These are phyloP conservation scores for Scytalidium sp. DNA, from an alignment of 2,329 filamentous ascomycete genomes.

Conservation along the genomic window DNA sequence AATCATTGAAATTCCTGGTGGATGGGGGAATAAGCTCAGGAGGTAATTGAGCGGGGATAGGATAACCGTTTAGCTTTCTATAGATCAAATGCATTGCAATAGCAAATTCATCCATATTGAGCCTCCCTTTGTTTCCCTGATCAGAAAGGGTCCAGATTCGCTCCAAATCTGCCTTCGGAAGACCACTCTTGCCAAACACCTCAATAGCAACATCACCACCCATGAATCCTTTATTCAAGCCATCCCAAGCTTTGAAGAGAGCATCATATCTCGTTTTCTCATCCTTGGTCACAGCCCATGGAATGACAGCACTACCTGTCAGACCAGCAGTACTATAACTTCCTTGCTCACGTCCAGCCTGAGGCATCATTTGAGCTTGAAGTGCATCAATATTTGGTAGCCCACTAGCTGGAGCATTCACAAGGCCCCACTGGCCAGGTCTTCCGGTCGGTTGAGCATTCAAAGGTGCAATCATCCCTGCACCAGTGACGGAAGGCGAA, in stretches of 20 bases:
- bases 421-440: constrained; percentile 97
- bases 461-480: constrained; percentile 55
- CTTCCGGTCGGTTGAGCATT: constrained; percentile 92
- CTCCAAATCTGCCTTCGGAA: constrained; percentile 88
- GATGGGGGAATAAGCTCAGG: constrained; percentile 93
- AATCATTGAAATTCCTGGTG: constrained; percentile 87
- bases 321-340: constrained; percentile 82
- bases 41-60: constrained; percentile 81
- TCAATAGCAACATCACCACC: constrained; percentile 91
- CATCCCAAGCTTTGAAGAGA: constrained; percentile 95
- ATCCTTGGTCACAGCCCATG: constrained; percentile 98
- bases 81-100: constrained; percentile 99
- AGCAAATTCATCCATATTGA: constrained; percentile 96
- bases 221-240: constrained; percentile 88
- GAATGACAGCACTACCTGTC: constrained; percentile 90
- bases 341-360: constrained; percentile 82
- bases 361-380: constrained; percentile 95
- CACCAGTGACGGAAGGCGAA: constrained; percentile 63
- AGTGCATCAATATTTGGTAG: constrained; percentile 92
- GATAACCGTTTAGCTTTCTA: constrained; percentile 92
- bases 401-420: constrained; percentile 86
- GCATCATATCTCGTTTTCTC: constrained; percentile 97
- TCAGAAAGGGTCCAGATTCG: constrained; percentile 93
- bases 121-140: constrained; percentile 86
- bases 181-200: constrained; percentile 92